phyloP scores from a whole-genome alignment of 169 alveolate genomes.

The Eimeria tenella region DNA sequence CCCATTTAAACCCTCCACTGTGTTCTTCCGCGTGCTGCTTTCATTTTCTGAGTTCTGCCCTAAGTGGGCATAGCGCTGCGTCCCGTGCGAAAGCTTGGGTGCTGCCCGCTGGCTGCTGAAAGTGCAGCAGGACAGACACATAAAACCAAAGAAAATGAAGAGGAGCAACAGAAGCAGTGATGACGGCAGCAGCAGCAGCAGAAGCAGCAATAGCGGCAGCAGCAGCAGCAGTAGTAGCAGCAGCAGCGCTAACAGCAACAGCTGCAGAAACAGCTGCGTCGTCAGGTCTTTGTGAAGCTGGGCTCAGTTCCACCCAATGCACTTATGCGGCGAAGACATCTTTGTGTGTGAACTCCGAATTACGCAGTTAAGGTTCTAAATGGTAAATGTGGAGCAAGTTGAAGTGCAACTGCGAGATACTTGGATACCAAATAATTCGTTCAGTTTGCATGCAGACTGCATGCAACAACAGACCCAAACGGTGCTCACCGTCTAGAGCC shows the following conservation, averaged over 20 bases:
- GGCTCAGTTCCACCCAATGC: no score
- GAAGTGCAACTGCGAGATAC: no score
- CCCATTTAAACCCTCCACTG: constrained; percentile 6
- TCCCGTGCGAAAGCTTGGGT: constrained; percentile 22
- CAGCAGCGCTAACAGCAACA: no score
- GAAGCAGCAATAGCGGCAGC: not conserved
- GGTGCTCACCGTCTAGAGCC: not conserved
- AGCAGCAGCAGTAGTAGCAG: not conserved
- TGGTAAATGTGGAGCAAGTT: no score
- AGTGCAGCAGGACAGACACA: not conserved
- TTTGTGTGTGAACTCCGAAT: no score
- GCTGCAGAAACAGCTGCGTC: no score
- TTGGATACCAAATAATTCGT: no score
- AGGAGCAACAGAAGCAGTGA: not conserved
- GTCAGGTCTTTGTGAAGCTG: no score
- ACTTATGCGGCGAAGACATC: no score
- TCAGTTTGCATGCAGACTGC: no score
- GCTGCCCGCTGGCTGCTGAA: constrained; percentile 23
- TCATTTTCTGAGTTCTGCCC: constrained; percentile 23
- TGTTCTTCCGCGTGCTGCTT: constrained; percentile 18
- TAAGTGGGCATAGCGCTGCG: constrained; percentile 24
- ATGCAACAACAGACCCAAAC: not conserved
- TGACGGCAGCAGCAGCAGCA: not conserved
- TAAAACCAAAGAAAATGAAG: not conserved
- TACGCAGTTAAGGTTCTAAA: no score